Evolutionary conservation across 352 stramenopile genomes (phyloP), one percentile per base, ranked within the genome.

Genomic region (Pythium oligandrum): DNA sequence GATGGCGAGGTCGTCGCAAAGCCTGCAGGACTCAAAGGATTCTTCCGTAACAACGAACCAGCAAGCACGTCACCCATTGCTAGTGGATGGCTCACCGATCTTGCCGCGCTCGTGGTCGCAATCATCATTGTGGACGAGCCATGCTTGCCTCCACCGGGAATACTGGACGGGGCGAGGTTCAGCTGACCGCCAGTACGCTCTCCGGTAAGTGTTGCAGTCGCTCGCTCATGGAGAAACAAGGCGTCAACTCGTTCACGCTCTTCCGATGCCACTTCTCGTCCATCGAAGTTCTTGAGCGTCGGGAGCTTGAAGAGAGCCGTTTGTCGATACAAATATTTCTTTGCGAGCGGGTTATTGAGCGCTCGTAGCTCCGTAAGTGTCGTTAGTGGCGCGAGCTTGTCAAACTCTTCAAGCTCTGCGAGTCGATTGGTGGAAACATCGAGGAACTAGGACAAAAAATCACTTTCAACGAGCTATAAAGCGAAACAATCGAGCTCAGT

Each of bases 301-400:
- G 66, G 63, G 36, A 95, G 70, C 37, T 77, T 75, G 57, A 71
- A 81, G 35, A 95, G 31, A 4, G 89, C 50, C 9, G 73, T 82
- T 6, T 85, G 71, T 2, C 85, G 83, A 55, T 92, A 95, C 51
- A 93, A 55, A 40, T 94, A 81, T 54, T 92, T 92, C 53, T 93
- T 90, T 2, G 72, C 68, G 35, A 95, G 32, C 3, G 85, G 79
- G 39, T 95, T 95, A 61, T 84, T 88, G 26, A 51, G 46, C 10
- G 93, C 39, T 4, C 66, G 66, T 10, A 96, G 56, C 34, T 93
- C 78, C 5, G 78, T 37, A 30, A 96, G 54, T n/a, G 77, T 82
- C 2, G 80, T 70, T 11, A 90, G 34, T 4, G 61, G 38, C 1
- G 55, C 58, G 10, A 95, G 63, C 31, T 78, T 86, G 5, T 95